Evolutionary conservation across 768 basidiomycete genomes (phyloP).

Genomic region (Fomitopsis pulvina): DNA sequence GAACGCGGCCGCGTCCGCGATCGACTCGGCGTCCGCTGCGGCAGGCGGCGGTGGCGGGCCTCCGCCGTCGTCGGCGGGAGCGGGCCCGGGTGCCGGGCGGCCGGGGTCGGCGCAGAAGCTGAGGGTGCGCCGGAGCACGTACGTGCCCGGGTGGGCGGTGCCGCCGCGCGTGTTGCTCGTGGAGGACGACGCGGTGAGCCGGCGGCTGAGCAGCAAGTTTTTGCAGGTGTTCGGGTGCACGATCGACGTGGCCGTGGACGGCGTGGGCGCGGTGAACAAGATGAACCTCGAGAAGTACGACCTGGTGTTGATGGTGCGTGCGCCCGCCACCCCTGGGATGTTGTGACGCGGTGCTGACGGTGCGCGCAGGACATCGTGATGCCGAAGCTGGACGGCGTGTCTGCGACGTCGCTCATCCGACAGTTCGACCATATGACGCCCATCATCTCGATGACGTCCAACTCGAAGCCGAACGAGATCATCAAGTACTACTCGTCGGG

Average conservation of each 20-base stretch:
- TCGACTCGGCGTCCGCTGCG: neutral
- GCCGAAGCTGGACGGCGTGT: slow-evolving; percentile 82
- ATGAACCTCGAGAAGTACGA: slow-evolving; percentile 98
- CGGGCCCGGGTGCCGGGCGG: slow-evolving; percentile 3
- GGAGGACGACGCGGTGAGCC: slow-evolving; percentile 91
- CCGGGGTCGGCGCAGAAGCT: slow-evolving; percentile 37
- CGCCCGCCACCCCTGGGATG: neutral
- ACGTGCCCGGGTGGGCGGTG: slow-evolving; percentile 87
- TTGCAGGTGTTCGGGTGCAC: slow-evolving; percentile 93
- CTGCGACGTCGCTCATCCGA: slow-evolving; percentile 87
- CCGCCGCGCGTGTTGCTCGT: slow-evolving; percentile 89
- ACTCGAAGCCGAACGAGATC: slow-evolving; percentile 88
- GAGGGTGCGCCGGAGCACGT: slow-evolving; percentile 68
- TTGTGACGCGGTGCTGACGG: neutral
- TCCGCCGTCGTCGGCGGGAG: neutral
- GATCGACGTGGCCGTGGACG: slow-evolving; percentile 92
- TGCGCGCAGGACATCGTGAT: slow-evolving; percentile 83
- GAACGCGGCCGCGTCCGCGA: slow-evolving; percentile 17
- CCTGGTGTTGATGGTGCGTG: slow-evolving; percentile 84
- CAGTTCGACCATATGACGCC: slow-evolving; percentile 95
- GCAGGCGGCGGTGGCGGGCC: neutral
- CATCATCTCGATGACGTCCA: slow-evolving; percentile 97
- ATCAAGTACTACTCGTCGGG: slow-evolving; percentile 87
- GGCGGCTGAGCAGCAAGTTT: slow-evolving; percentile 87
- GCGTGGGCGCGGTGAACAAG: slow-evolving; percentile 86